Conservation (phyloP, 108 stramenopile genomes). For the Skeletonema marinoi region DNA sequence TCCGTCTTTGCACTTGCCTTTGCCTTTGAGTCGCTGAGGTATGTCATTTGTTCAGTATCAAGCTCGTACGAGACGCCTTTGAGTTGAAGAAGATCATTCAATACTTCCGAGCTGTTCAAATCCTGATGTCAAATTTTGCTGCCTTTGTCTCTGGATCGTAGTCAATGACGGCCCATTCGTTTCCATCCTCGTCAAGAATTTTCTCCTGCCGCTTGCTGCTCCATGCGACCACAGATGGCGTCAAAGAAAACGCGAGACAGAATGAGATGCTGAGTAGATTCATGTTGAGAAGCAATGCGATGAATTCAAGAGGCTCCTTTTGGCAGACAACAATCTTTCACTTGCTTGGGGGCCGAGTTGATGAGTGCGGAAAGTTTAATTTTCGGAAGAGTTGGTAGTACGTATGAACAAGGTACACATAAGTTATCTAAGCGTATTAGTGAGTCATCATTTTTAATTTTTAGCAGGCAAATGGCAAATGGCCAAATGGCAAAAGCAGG, state of each 20-base stretch:
- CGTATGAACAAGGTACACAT: too few relatives aligned
- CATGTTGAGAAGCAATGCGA: background rate
- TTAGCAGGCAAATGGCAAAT: too few relatives aligned
- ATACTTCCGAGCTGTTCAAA: conserved; percentile 21
- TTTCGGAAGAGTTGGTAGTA: too few relatives aligned
- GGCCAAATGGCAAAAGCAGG: too few relatives aligned
- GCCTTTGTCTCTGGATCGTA: background rate
- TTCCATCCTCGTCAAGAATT: background rate
- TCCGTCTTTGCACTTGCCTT: background rate
- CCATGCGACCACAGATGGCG: background rate
- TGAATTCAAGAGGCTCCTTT: too few relatives aligned
- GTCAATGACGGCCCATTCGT: background rate
- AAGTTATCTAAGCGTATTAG: too few relatives aligned
- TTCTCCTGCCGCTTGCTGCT: background rate
- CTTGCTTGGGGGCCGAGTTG: too few relatives aligned
- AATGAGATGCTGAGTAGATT: background rate
- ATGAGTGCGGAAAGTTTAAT: too few relatives aligned
- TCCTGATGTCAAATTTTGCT: conserved; percentile 22
- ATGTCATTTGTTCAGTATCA: conserved; percentile 31
- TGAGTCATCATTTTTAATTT: too few relatives aligned
- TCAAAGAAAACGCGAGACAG: background rate
- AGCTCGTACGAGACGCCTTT: conserved; percentile 53
- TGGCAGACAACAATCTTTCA: too few relatives aligned
- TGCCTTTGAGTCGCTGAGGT: background rate
- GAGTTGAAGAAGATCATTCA: conserved; percentile 40